phyloP scores from a whole-genome alignment of 1,139 yeast species.

The Sugiyamaella paludigena region DNA sequence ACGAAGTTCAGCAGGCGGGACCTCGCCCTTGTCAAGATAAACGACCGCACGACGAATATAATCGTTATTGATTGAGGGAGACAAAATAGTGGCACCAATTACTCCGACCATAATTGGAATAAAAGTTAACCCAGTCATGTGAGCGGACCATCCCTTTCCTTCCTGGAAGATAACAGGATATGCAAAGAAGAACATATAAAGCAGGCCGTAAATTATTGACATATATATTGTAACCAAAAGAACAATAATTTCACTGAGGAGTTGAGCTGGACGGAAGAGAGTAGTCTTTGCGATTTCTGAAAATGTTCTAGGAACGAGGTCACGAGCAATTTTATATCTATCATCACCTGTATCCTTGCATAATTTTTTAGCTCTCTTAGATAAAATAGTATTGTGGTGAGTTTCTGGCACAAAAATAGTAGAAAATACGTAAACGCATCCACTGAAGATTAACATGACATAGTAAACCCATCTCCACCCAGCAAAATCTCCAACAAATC shows the following conservation, averaged over 20 bases:
- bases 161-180: conserved; percentile 64
- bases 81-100: conserved; percentile 46
- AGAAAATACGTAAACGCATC: conserved; percentile 47
- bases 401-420: conserved; percentile 70
- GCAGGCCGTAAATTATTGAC: conserved; percentile 80
- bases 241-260: conserved; percentile 77
- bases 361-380: conserved; percentile 63
- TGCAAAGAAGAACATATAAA: conserved; percentile 91
- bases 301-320: conserved; percentile 67
- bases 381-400: conserved; percentile 81
- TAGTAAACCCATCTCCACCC: conserved; percentile 77
- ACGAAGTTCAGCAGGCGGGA: conserved; percentile 83
- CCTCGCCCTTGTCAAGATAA: conserved; percentile 49
- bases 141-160: conserved; percentile 66
- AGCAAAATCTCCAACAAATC: conserved; percentile 60
- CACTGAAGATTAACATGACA: conserved; percentile 59
- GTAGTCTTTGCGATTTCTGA: conserved; percentile 63
- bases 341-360: conserved; percentile 80
- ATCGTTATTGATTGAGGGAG: conserved; percentile 62
- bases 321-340: conserved; percentile 85
- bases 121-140: conserved; percentile 74
- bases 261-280: conserved; percentile 69
- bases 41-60: conserved; percentile 52
- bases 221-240: conserved; percentile 81
- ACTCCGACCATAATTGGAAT: conserved; percentile 72